phyloP scores from a whole-genome alignment of 305 asterid genomes.

The Striga hermonthica region DNA sequence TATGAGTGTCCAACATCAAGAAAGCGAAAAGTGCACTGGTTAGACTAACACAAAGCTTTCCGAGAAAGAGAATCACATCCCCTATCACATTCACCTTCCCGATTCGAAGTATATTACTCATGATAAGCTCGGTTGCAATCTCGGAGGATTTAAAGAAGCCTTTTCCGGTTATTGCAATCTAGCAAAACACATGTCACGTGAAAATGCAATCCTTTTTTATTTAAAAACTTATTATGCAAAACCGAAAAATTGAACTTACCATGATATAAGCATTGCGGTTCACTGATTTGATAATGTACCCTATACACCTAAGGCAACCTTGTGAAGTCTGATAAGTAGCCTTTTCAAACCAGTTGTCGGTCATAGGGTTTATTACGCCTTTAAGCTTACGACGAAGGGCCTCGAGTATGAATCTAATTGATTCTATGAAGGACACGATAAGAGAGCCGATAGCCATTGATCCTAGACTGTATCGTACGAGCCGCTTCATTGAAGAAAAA shows the following conservation, averaged over 20 bases:
- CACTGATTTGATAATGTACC: slow-evolving; percentile 78
- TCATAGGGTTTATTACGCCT: slow-evolving; percentile 43
- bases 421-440: slow-evolving; percentile 64
- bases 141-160: slow-evolving; percentile 84
- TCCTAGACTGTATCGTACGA: slow-evolving; percentile 73
- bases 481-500: slow-evolving; percentile 93
- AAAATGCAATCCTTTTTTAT: not conserved
- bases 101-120: slow-evolving; percentile 82
- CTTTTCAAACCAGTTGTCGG: slow-evolving; percentile 65
- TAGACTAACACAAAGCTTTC: slow-evolving; percentile 97
- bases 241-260: slow-evolving; percentile 42
- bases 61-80: slow-evolving; percentile 88
- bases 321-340: slow-evolving; percentile 53
- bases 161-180: slow-evolving; percentile 97
- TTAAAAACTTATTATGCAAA: not conserved
- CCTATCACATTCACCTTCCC: slow-evolving; percentile 94
- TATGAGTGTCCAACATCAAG: slow-evolving; percentile 84
- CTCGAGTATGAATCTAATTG: slow-evolving; percentile 80
- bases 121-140: slow-evolving; percentile 89
- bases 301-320: slow-evolving; percentile 57
- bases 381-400: slow-evolving; percentile 86
- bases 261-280: slow-evolving; percentile 92
- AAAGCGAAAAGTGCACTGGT: slow-evolving; percentile 81
- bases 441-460: slow-evolving; percentile 92
- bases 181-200: slow-evolving; percentile 17